Conservation (phyloP, 257 asterid species). For the Solanum paucissectum region DNA sequence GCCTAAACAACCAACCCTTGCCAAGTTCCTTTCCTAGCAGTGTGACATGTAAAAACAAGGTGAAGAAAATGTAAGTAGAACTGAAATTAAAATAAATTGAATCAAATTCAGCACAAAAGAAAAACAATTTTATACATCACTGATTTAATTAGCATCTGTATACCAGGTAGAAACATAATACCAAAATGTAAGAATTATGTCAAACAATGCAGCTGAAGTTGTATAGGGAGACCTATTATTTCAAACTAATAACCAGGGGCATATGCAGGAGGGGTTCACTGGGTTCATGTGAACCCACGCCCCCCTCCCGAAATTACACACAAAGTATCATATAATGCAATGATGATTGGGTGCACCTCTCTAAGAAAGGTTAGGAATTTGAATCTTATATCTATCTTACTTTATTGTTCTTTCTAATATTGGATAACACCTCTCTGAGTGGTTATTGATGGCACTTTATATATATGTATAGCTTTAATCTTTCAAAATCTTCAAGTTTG, state of each 20-base stretch:
- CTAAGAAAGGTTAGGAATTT: background rate
- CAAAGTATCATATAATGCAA: background rate
- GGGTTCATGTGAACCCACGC: background rate
- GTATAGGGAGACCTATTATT: background rate
- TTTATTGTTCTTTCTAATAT: background rate
- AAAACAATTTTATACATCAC: background rate
- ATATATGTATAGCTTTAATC: background rate
- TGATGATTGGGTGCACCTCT: background rate
- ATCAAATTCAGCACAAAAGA: background rate
- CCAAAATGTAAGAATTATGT: background rate
- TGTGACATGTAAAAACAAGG: background rate
- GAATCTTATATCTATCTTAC: background rate
- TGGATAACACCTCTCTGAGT: background rate
- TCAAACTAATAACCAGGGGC: background rate
- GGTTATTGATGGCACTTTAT: background rate
- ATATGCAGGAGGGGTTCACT: background rate
- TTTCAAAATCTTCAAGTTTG: background rate
- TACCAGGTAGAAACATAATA: background rate
- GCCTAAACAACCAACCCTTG: background rate
- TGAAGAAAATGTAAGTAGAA: background rate
- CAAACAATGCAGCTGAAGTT: background rate
- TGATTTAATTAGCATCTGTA: background rate
- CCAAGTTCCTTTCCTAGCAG: background rate
- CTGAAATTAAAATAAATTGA: background rate
- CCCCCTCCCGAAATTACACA: background rate